A percentile compares a stretch with the other conserved stretches of the same genome.
Evolutionary conservation across 805 yeast genomes (phyloP).

Genomic region (Isabelozyma rhagii): DNA sequence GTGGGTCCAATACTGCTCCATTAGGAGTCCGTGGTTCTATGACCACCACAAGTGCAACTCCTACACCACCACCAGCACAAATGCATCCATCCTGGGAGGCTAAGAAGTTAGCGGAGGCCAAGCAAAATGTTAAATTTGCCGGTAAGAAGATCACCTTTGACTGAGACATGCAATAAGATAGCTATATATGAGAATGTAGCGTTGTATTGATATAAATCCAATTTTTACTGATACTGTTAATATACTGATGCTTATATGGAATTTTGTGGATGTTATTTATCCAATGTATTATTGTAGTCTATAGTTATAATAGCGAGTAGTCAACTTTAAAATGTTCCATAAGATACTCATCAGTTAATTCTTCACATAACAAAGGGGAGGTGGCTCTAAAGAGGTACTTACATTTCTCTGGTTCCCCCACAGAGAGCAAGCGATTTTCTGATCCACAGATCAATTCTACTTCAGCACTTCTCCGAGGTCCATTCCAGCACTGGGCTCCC

Average conservation of each 20-base stretch:
- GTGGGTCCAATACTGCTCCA: constrained; percentile 39
- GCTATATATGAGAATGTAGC: not conserved
- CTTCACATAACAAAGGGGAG: constrained; percentile 47
- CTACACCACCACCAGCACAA: constrained; percentile 2
- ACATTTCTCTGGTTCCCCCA: constrained; percentile 88
- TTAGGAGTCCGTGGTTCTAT: constrained; percentile 31
- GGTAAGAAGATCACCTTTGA: constrained; percentile 88
- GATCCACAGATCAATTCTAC: constrained; percentile 69
- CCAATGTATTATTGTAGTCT: constrained; percentile 4
- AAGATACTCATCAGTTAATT: constrained; percentile 24
- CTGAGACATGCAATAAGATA: constrained; percentile 8
- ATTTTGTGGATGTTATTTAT: not conserved
- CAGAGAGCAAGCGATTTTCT: constrained; percentile 52
- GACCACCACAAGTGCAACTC: constrained; percentile 1
- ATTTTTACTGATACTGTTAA: not conserved
- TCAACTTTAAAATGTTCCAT: constrained; percentile 21
- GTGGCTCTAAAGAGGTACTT: constrained; percentile 56
- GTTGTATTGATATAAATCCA: not conserved
- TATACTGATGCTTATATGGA: not conserved
- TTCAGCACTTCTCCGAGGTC: constrained; percentile 73
- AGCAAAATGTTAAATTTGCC: constrained; percentile 58
- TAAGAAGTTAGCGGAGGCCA: constrained; percentile 68
- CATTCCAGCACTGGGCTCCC: constrained; percentile 93
- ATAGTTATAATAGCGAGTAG: constrained; percentile 13
- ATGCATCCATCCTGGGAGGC: constrained; percentile 99